These are phyloP conservation scores for Verticillium klebahnii DNA, from an alignment of 2,329 filamentous ascomycete species.

Conservation along the genomic window DNA sequence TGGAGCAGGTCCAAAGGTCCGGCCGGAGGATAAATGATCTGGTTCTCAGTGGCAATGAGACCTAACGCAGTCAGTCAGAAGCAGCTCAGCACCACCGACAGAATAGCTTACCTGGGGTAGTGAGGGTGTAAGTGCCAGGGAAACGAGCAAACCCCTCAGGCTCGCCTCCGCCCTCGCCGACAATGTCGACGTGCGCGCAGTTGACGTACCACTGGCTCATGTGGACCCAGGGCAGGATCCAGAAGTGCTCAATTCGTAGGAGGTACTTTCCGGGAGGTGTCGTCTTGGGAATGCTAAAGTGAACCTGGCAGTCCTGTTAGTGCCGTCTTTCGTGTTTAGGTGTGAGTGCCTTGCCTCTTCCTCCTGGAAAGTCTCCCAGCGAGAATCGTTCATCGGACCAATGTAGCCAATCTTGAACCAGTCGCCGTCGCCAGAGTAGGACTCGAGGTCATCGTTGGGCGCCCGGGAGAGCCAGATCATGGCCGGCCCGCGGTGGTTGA, in stretches of 20 bases:
- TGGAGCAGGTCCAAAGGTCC: not conserved
- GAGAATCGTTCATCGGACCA: not conserved
- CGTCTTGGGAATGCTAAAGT: not conserved
- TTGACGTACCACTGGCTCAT: not conserved
- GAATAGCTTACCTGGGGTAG: not conserved
- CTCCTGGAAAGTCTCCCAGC: not conserved
- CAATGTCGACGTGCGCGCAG: not conserved
- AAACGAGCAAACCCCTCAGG: not conserved
- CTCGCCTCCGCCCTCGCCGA: not conserved
- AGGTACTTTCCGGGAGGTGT: not conserved
- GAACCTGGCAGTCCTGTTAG: not conserved
- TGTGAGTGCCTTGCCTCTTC: not conserved
- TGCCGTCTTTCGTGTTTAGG: not conserved
- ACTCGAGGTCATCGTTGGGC: conserved; percentile 4
- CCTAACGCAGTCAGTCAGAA: not conserved
- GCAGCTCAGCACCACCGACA: not conserved
- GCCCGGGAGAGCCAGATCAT: conserved; percentile 6
- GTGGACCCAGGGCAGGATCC: not conserved
- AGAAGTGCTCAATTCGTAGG: not conserved
- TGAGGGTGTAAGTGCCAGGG: not conserved
- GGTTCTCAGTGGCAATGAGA: not conserved
- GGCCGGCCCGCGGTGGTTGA: conserved; percentile 7
- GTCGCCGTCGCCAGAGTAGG: conserved; percentile 8
- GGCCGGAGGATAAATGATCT: not conserved
- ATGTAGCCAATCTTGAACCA: conserved; percentile 9